Percentiles rank a stretch among this genome's conserved stretches.
phyloP scores from a whole-genome alignment of 2,329 filamentous ascomycete genomes.

The Sordariomycetes sp. region DNA sequence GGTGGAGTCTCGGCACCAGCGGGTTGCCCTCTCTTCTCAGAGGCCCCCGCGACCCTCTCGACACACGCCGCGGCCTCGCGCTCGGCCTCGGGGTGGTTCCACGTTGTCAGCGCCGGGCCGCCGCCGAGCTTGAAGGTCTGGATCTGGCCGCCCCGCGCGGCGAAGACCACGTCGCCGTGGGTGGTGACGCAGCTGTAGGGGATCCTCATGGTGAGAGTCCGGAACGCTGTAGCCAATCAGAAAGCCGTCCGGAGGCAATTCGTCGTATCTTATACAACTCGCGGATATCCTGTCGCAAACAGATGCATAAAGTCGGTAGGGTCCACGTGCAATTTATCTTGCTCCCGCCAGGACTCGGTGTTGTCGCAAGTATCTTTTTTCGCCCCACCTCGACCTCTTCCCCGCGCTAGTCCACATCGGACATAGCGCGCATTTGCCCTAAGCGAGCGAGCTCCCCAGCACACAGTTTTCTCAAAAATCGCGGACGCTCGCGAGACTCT shows the following conservation, averaged over 20 bases:
- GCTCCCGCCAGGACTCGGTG: background rate
- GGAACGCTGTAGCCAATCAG: background rate
- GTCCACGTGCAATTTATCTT: background rate
- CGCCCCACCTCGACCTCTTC: slow-evolving; percentile 3
- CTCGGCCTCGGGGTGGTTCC: slow-evolving; percentile 39
- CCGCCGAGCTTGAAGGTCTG: slow-evolving; percentile 53
- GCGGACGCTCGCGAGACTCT: background rate
- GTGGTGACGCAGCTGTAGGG: slow-evolving; percentile 57
- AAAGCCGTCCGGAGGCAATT: background rate
- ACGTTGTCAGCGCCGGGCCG: slow-evolving; percentile 48
- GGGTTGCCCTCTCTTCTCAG: slow-evolving; percentile 17
- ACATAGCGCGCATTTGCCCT: slow-evolving; percentile 24
- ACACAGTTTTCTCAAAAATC: slow-evolving; percentile 7
- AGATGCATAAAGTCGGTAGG: background rate
- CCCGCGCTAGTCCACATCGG: slow-evolving; percentile 7
- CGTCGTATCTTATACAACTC: background rate
- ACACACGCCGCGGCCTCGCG: slow-evolving; percentile 11
- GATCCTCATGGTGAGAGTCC: slow-evolving; percentile 26
- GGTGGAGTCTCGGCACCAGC: background rate
- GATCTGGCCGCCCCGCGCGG: slow-evolving; percentile 62
- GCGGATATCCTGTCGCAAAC: background rate
- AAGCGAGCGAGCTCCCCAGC: slow-evolving; percentile 12
- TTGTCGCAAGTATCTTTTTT: slow-evolving; percentile 16
- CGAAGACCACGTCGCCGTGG: slow-evolving; percentile 51
- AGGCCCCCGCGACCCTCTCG: slow-evolving; percentile 10